Conservation (phyloP, 305 asterid species). For the Fraxinus albicans region DNA sequence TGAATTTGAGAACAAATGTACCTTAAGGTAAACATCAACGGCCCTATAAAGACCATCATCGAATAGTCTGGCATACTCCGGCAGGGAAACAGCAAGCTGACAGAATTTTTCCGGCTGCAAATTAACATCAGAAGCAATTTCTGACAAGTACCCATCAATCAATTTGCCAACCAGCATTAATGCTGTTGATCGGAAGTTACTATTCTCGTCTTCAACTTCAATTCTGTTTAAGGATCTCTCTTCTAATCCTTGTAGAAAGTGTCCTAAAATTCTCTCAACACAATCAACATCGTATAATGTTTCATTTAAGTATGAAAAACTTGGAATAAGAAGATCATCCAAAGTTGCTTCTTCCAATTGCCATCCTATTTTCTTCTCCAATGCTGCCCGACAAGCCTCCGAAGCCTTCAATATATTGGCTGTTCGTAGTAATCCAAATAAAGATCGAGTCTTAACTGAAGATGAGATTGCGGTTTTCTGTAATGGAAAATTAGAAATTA, state of each 20-base stretch:
- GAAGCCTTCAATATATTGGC: slow-evolving; percentile 77
- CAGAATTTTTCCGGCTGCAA: slow-evolving; percentile 70
- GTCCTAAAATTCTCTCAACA: slow-evolving; percentile 72
- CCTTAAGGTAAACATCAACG: slow-evolving; percentile 95
- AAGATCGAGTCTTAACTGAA: slow-evolving; percentile 45
- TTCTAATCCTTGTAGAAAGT: slow-evolving; percentile 52
- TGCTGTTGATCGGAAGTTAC: slow-evolving; percentile 46
- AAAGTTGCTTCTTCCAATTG: slow-evolving; percentile 82
- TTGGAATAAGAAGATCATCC: slow-evolving; percentile 88
- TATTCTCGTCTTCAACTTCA: slow-evolving; percentile 37
- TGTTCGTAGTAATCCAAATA: slow-evolving; percentile 75
- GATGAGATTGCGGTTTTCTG: slow-evolving; percentile 42
- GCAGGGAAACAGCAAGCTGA: slow-evolving; percentile 70
- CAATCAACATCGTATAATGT: slow-evolving; percentile 89
- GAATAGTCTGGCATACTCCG: slow-evolving; percentile 76
- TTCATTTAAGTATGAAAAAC: slow-evolving; percentile 84
- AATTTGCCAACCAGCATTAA: slow-evolving; percentile 83
- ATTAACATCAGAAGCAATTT: slow-evolving; percentile 91
- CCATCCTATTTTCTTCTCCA: slow-evolving; percentile 89
- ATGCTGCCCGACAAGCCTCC: slow-evolving; percentile 48
- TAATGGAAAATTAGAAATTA: slow-evolving; percentile 55
- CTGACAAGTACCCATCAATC: slow-evolving; percentile 91
- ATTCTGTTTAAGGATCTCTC: slow-evolving; percentile 38
- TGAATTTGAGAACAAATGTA: slow-evolving; percentile 13
- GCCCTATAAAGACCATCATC: slow-evolving; percentile 97